A percentile compares a stretch with the other conserved stretches of the same genome.
Conservation (phyloP, 2,329 filamentous ascomycete species). For the Nemania sp. region DNA sequence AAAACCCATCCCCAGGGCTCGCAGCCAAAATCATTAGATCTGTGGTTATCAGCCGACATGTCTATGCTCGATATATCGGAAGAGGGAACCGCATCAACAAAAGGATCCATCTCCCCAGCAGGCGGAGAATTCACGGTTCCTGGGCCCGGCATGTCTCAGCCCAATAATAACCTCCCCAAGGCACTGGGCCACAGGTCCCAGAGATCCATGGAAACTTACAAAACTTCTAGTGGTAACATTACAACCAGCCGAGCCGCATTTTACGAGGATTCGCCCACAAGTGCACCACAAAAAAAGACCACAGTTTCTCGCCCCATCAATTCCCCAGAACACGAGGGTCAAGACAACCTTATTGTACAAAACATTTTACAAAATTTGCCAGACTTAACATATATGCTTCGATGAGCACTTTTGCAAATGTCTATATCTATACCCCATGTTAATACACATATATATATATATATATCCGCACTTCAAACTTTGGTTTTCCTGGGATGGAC, state of each 20-base stretch:
- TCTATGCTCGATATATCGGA: constrained; percentile 30
- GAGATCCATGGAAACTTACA: background rate
- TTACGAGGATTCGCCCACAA: background rate
- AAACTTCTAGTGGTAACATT: background rate
- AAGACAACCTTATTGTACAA: constrained; percentile 41
- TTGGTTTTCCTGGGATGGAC: too few relatives aligned
- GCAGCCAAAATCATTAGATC: background rate
- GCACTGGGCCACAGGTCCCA: background rate
- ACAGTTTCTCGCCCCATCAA: constrained; percentile 26
- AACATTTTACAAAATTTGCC: constrained; percentile 45
- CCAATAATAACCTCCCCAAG: too few relatives aligned
- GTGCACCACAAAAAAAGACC: constrained; percentile 3
- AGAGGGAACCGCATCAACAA: constrained; percentile 11
- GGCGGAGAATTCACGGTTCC: constrained; percentile 15
- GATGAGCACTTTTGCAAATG: constrained; percentile 31
- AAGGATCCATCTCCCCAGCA: constrained; percentile 19
- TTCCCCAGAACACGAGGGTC: constrained; percentile 4
- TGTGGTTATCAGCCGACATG: constrained; percentile 22
- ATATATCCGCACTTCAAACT: background rate
- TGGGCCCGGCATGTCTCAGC: background rate
- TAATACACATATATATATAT: too few relatives aligned
- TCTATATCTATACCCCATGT: background rate
- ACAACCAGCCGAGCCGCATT: background rate
- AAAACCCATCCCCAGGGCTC: background rate
- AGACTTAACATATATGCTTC: constrained; percentile 52